phyloP scores from a whole-genome alignment of 306 rosid species.

The Fragaria vesca region DNA sequence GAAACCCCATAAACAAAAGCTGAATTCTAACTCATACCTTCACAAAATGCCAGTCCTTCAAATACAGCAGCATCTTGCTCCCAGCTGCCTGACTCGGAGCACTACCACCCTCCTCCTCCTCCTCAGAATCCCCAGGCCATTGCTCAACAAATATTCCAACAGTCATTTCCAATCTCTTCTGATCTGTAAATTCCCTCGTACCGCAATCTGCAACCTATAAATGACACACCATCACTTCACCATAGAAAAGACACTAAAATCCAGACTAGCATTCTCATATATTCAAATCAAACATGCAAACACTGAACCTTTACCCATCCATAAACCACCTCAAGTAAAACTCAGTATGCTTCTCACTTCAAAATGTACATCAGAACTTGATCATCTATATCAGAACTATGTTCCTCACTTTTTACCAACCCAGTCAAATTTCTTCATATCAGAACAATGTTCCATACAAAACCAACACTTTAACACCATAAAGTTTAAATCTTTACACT shows the following conservation, averaged over 20 bases:
- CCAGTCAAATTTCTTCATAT: not conserved
- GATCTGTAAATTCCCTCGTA: conserved; percentile 80
- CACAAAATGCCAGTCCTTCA: conserved; percentile 99
- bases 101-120: conserved; percentile 16
- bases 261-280: not conserved
- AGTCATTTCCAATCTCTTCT: conserved; percentile 71
- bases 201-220: conserved; percentile 84
- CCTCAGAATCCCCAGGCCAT: conserved; percentile 44
- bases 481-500: not conserved
- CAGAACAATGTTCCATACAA: not conserved
- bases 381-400: not conserved
- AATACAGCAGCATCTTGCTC: conserved; percentile 51
- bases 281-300: not conserved
- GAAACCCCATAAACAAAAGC: not conserved
- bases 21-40: conserved; percentile 48
- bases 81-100: conserved; percentile 23
- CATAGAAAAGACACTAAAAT: not conserved
- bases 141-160: conserved; percentile 60
- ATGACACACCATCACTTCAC: conserved; percentile 10
- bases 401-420: not conserved
- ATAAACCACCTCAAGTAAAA: not conserved
- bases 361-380: not conserved
- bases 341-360: not conserved
- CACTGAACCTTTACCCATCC: not conserved
- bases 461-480: not conserved